Evolutionary conservation across 129 eudicot species (phyloP).

Genomic region (Scalesia atractyloides): DNA sequence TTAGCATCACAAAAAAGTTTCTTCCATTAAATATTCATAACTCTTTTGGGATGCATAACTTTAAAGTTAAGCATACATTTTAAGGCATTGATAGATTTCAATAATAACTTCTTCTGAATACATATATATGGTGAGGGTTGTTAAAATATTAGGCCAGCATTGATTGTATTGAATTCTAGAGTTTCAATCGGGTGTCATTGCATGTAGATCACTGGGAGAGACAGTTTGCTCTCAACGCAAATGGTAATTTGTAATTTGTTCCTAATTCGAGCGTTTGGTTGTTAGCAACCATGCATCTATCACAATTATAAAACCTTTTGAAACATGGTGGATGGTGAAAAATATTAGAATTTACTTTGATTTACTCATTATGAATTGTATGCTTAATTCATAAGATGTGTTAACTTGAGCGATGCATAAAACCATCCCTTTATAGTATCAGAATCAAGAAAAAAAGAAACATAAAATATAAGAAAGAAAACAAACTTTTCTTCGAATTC

Average conservation of each 20-base stretch:
- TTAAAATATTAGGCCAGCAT: no score
- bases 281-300: not conserved
- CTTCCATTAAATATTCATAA: not conserved
- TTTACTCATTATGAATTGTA: not conserved
- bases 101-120: not conserved
- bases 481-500: conserved; percentile 32
- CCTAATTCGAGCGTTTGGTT: no score
- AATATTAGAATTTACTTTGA: not conserved
- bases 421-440: no score
- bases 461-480: conserved; percentile 3
- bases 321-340: not conserved
- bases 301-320: not conserved
- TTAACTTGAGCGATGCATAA: conserved; percentile 8
- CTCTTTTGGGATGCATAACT: not conserved
- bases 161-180: no score
- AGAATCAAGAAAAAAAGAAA: not conserved
- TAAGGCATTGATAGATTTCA: not conserved
- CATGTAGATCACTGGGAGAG: no score
- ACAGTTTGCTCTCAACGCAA: no score
- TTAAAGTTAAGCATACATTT: conserved; percentile 3
- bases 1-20: not conserved
- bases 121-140: no score
- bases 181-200: no score
- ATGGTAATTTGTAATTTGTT: no score
- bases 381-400: conserved; percentile 12